Base-by-base conservation (phyloP, 306 rosid species). In the Alnus glutinosa region DNA sequence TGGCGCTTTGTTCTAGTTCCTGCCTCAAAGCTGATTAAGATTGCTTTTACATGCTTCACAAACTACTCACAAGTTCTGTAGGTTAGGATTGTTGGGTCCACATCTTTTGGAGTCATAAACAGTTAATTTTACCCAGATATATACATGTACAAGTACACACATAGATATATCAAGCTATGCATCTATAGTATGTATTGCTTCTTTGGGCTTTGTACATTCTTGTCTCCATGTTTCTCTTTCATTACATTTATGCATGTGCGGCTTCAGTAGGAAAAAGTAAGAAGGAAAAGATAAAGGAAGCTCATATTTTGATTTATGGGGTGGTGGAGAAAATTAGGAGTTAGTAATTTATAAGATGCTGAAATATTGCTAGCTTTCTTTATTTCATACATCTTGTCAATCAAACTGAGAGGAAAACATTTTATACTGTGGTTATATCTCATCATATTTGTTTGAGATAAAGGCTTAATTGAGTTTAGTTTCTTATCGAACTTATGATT, bases 11-110 rank as follows among this genome's bases (percentile, higher is more conserved):
- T 28, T 62, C 61, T 9, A 32, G 49, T 54, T 28, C 55, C 59
- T 23, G 36, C 46, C 34, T 37, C 69, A 74, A 30, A 37, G 42
- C 7, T 28, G 5, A 4, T 37, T 47, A 2, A 0, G 12, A 46
- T 73, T 62, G 36, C 63, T 18, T 75, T 18, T 10, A 28, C 11
- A 52, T 12, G 71, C 51, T 69, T 83, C 74, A 77, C 61, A 32
- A 49, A 49, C 39, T 67, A 82, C 79, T 68, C 14, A 36, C 61
- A 7, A 36, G 52, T 69, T 70, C 16, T 57, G 47, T 52, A 28
- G 57, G 73, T 71, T 75, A 58, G 75, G 63, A 77, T 55, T 42
- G 1, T 62, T 34, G 12, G 69, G 16, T 32, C 32, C 66, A 28
- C 36, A 28, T 59, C 36, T 19, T 58, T 55, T 55, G 61, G 9